Conservation (phyloP, 441 rosid genomes). For the Euphorbia corollata region DNA sequence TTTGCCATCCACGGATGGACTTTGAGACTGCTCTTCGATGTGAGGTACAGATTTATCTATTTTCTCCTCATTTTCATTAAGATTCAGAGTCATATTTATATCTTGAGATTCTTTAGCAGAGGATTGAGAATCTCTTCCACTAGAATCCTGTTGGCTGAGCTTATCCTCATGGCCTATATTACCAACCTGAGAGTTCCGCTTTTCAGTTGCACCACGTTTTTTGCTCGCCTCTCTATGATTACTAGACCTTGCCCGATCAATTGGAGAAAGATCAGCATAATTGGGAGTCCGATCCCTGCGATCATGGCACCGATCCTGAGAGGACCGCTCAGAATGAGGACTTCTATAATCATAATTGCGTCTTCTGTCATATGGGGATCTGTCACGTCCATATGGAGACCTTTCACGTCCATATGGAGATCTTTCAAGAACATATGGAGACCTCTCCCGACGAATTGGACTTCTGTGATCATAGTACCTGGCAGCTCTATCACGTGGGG, state of each 20-base stretch:
- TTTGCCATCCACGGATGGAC: conserved; percentile 34
- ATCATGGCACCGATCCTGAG: conserved; percentile 55
- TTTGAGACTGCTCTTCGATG: conserved; percentile 44
- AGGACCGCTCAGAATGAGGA: conserved; percentile 73
- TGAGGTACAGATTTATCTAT: conserved; percentile 35
- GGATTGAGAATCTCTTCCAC: conserved; percentile 35
- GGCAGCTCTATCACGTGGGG: conserved; percentile 58
- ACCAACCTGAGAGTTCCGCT: conserved; percentile 42
- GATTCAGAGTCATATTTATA: conserved; percentile 27
- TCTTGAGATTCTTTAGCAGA: conserved; percentile 57
- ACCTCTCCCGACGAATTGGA: conserved; percentile 51
- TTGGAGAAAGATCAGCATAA: conserved; percentile 53
- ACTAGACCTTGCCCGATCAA: conserved; percentile 47
- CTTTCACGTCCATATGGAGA: conserved; percentile 52
- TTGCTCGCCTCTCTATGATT: conserved; percentile 44
- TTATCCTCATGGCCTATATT: conserved; percentile 53
- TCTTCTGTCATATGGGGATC: conserved; percentile 70
- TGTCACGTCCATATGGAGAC: conserved; percentile 55
- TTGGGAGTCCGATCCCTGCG: conserved; percentile 65
- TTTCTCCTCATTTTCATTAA: conserved; percentile 43
- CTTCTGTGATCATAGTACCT: conserved; percentile 66
- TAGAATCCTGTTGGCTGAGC: conserved; percentile 42
- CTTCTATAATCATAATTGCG: conserved; percentile 71
- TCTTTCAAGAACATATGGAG: conserved; percentile 34
- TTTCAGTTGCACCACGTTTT: conserved; percentile 53